phyloP scores from a whole-genome alignment of 768 basidiomycete species.

The Cystofilobasidium macerans region DNA sequence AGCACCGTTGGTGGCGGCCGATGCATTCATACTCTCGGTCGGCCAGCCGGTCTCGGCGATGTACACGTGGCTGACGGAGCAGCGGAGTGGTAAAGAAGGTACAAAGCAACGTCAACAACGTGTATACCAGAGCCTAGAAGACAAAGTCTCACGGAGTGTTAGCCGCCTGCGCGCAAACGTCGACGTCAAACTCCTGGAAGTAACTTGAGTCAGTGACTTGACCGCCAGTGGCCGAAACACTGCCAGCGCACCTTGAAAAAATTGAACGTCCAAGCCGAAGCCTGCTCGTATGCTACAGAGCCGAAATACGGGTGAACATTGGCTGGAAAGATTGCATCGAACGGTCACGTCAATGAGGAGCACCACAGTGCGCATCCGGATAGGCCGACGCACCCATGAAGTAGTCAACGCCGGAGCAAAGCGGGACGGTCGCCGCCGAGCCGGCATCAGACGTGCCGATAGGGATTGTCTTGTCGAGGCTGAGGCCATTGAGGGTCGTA shows the following conservation, averaged over 20 bases:
- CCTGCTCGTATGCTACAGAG: slow-evolving; percentile 53
- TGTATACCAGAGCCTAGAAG: no score
- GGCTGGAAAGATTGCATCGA: slow-evolving; percentile 46
- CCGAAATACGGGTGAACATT: slow-evolving; percentile 84
- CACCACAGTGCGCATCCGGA: no score
- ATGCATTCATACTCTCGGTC: slow-evolving; percentile 41
- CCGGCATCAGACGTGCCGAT: slow-evolving; percentile 81
- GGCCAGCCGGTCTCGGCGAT: slow-evolving; percentile 77
- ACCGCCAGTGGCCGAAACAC: slow-evolving; percentile 43
- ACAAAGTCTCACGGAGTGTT: slow-evolving; percentile 17
- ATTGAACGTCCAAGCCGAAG: slow-evolving; percentile 66
- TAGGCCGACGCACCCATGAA: neutral
- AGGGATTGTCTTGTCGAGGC: slow-evolving; percentile 48
- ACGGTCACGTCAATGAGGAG: neutral
- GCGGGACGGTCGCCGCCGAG: slow-evolving; percentile 33
- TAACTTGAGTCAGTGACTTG: neutral
- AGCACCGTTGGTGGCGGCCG: slow-evolving; percentile 48
- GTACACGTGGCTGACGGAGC: slow-evolving; percentile 58
- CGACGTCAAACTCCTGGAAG: slow-evolving; percentile 18
- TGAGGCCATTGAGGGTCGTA: slow-evolving; percentile 45
- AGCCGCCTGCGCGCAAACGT: slow-evolving; percentile 20
- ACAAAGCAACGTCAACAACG: neutral
- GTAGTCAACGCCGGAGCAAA: slow-evolving; percentile 21
- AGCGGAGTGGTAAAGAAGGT: neutral
- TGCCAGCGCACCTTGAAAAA: slow-evolving; percentile 52